Base-by-base conservation (phyloP, 805 yeast genomes). In the Saturnispora dispora region DNA sequence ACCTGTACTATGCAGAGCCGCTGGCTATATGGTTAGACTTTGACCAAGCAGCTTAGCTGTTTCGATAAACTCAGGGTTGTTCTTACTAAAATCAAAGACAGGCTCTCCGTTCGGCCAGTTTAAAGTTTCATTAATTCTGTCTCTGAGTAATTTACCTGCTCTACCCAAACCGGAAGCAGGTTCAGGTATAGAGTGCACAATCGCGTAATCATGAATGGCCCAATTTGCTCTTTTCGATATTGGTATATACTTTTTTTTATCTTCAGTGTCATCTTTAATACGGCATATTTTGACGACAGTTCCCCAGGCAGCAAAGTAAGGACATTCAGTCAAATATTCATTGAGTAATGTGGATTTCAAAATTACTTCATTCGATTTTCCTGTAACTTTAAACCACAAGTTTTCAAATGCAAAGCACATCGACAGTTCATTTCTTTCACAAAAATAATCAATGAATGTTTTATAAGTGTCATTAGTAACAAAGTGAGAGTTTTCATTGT, bases 221-320 rank as follows among this genome's bases (percentile, higher is more conserved):
- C 52, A 49, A 37, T 25, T 35, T 13, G 47, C 30, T n/a, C 52
- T 36, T 22, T 49, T 49, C 10, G 43, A 28, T 25, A 35, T 43
- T 49, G 50, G 11, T 55, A 53, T 13, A 45, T 49, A 20, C 37
- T 39, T 17, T 22, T n/a, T 43, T 18, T 33, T 44, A 18, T 30
- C 37, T n/a, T 37, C 25, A 13, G 18, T 23, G 37, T 43, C 53
- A 32, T 25, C 54, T 46, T 32, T 55, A 37, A 32, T 51, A 5
- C 44, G 57, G 30, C 59, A 23, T 9, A 57, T 52, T 44, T 60
- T 50, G 11, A 55, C 55, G 5, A 63, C 32, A 8, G 52, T 48
- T 5, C 54, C 49, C 67, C 68, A 64, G 11, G 59, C 54, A 2
- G 60, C 60, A 49, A 64, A 64, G 42, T 51, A 61, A n/a, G 51